Conservation (phyloP, 1,139 yeast species). For the Petasospora fabianii region DNA sequence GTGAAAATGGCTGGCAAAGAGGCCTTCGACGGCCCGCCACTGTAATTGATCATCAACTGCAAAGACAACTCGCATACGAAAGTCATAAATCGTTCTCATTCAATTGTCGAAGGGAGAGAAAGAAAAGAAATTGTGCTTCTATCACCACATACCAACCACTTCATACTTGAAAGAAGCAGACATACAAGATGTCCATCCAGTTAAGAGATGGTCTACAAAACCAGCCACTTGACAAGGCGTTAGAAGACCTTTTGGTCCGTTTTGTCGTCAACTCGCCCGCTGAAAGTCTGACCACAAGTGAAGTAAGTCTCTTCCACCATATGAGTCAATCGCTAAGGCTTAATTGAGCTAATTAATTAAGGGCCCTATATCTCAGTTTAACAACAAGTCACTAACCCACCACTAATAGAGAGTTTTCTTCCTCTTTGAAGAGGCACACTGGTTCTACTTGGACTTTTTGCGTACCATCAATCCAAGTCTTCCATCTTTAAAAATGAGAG, state of each 20-base stretch:
- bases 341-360: not conserved
- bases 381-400: conserved; percentile 2
- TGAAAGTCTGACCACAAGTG: conserved; percentile 83
- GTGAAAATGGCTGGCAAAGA: not conserved
- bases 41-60: not conserved
- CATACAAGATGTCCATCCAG: conserved; percentile 22
- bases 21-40: not conserved
- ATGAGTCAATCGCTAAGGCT: not conserved
- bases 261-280: conserved; percentile 89
- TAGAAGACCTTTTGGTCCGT: conserved; percentile 85
- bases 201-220: conserved; percentile 24
- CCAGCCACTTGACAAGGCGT: conserved; percentile 62
- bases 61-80: not conserved
- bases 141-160: not conserved
- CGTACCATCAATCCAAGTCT: conserved; percentile 69
- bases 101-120: not conserved
- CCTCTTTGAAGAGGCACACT: conserved; percentile 97
- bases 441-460: conserved; percentile 91
- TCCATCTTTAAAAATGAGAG: conserved; percentile 76
- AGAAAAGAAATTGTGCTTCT: not conserved
- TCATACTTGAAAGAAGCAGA: not conserved
- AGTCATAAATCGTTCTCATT: not conserved
- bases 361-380: not conserved
- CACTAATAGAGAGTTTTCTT: conserved; percentile 62
- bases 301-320: conserved; percentile 28